Conservation (phyloP, 805 yeast genomes). For the Ogataea allantospora region DNA sequence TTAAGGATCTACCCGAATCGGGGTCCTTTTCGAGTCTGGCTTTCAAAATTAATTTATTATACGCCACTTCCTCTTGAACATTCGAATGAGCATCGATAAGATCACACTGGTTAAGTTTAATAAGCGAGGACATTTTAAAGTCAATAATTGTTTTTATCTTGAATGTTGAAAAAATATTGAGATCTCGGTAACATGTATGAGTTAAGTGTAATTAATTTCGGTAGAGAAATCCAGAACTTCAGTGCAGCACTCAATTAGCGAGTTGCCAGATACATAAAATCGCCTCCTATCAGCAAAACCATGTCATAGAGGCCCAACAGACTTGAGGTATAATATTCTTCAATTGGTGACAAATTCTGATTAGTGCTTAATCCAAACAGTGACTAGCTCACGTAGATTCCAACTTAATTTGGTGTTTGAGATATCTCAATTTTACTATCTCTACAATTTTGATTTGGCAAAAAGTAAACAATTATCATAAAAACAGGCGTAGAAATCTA, state of each 20-base stretch:
- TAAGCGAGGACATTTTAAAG: slow-evolving; percentile 16
- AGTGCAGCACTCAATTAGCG: no score
- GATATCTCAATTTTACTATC: background rate
- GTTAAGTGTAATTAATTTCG: no score
- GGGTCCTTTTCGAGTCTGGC: slow-evolving; percentile 24
- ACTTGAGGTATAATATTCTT: no score
- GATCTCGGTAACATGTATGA: background rate
- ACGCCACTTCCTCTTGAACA: slow-evolving; percentile 18
- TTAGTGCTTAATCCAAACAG: no score
- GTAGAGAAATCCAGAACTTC: no score
- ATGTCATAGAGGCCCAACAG: no score
- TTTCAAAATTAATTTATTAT: slow-evolving; percentile 10
- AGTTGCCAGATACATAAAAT: no score
- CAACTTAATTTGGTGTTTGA: no score
- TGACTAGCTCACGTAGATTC: no score
- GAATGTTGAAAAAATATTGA: background rate
- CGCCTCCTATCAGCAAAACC: no score
- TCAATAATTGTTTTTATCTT: background rate
- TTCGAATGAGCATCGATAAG: slow-evolving; percentile 29
- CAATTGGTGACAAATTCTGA: no score
- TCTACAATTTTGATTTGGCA: slow-evolving; percentile 11
- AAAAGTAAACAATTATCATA: slow-evolving; percentile 18
- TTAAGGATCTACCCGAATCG: slow-evolving; percentile 25
- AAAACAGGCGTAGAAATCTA: slow-evolving; percentile 6
- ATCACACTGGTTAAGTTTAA: slow-evolving; percentile 27